Base-by-base conservation (phyloP, 164 flowering plant genomes). In the Tetracentron sinense region DNA sequence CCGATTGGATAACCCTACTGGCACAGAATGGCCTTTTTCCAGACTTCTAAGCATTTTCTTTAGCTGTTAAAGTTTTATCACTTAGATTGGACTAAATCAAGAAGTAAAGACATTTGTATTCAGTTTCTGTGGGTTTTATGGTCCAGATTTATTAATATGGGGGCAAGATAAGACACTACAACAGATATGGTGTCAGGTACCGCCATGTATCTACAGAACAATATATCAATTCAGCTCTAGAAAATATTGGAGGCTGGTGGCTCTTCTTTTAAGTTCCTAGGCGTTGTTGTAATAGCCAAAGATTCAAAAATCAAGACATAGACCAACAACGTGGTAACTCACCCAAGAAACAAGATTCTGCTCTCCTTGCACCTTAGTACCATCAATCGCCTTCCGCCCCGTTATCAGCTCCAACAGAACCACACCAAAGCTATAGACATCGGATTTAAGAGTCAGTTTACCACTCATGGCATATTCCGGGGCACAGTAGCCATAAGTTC, bases 381-480 rank as follows among this genome's bases (percentile, higher is more conserved):
- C 0, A 76, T 87, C 96, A 55, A 79, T 75, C 12, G 87, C 88
- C 71, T 79, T 87, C 63, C 87, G 67, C 3, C 96, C 96, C 0
- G 90, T 84, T 31, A 90, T 83, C 21, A 87, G 48, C 71, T 90
- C 96, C 78, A 90, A 74, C 22, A 90, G 56, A 67, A 90, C 92
- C 27, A 90, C 94, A 21, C 94, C 96, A 65, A 90, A 90, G 76
- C 94, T 79, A 66, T 80, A 90, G n/a, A 90, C 80, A 66, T 90
- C 96, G 11, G 96, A 88, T 60, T 84, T 90, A 29, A 83, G 75
- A 10, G 93, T 85, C 62, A 89, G 70, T 65, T 85, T 83, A 7
- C 96, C 96, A 66, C 85, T 87, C 89, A 84, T 82, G 54, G 89
- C 93, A 68, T 89, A 89, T 68, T 89, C 96, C 10, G 96, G 96